Conservation (phyloP, 768 basidiomycete genomes). For the Sistotremastrum suecicum region DNA sequence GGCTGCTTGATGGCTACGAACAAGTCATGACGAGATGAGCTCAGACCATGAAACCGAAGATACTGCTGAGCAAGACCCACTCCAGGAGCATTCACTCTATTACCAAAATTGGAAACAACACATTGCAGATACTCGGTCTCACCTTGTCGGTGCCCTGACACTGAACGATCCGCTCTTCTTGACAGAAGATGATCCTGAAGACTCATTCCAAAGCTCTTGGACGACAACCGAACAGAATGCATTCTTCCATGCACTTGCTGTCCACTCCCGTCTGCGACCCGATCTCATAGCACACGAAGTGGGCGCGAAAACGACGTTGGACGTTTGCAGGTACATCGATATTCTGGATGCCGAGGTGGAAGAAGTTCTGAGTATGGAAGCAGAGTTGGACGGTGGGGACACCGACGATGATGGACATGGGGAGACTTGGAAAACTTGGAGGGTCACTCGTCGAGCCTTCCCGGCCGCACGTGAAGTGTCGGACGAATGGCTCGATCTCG, state of each 20-base stretch:
- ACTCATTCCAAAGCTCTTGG: slow-evolving; percentile 30
- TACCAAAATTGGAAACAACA: too few relatives aligned
- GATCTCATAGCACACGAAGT: slow-evolving; percentile 62
- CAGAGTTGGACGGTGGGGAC: too few relatives aligned
- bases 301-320: slow-evolving; percentile 48
- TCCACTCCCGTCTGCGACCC: slow-evolving; percentile 58
- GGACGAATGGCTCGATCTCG: slow-evolving; percentile 31
- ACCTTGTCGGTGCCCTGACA: too few relatives aligned
- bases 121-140: too few relatives aligned
- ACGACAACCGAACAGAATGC: slow-evolving; percentile 47
- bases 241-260: slow-evolving; percentile 57
- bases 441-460: slow-evolving; percentile 15
- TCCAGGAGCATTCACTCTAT: too few relatives aligned
- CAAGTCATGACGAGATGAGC: too few relatives aligned
- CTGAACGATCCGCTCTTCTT: too few relatives aligned
- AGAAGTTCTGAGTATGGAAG: slow-evolving; percentile 1
- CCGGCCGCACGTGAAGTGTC: slow-evolving; percentile 40
- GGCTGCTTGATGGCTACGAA: too few relatives aligned
- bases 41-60: too few relatives aligned
- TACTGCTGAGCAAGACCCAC: too few relatives aligned
- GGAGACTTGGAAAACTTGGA: neutral
- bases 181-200: too few relatives aligned
- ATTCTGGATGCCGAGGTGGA: slow-evolving; percentile 28
- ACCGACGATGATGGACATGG: slow-evolving; percentile 19
- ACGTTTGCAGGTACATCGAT: slow-evolving; percentile 57